Percentiles rank a stretch among this genome's conserved stretches.
phyloP scores from a whole-genome alignment of 202 grass and related monocot genomes.

The Panicum hallii region DNA sequence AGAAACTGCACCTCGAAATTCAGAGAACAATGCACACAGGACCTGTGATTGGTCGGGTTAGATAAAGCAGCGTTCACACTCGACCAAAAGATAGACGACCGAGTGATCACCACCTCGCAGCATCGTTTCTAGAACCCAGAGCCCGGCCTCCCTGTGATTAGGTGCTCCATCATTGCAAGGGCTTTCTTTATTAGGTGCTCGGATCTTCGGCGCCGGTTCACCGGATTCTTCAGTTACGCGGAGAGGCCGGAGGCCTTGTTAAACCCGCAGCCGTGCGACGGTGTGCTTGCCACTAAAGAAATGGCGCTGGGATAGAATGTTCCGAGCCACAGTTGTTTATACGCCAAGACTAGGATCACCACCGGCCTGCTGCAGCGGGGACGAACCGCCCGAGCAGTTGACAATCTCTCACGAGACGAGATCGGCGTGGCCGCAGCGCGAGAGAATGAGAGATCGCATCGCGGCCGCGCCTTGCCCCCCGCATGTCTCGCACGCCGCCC shows the following conservation, averaged over 20 bases:
- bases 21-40: background rate
- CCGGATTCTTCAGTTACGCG: slow-evolving; percentile 41
- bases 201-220: background rate
- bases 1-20: background rate
- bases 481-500: slow-evolving; percentile 36
- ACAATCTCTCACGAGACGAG: slow-evolving; percentile 44
- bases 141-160: background rate
- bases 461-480: too few relatives aligned
- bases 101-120: background rate
- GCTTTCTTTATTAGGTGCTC: slow-evolving; percentile 2
- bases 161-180: slow-evolving; percentile 12
- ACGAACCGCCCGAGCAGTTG: background rate
- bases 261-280: slow-evolving; percentile 13
- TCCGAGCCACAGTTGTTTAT: slow-evolving; percentile 45
- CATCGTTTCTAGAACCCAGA: background rate
- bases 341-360: slow-evolving; percentile 34
- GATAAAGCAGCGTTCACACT: slow-evolving; percentile 3
- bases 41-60: background rate
- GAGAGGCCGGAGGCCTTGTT: background rate
- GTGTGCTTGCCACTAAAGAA: slow-evolving; percentile 45
- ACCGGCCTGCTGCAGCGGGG: background rate
- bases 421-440: background rate
- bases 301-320: slow-evolving; percentile 31
- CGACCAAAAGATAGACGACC: background rate
- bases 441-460: background rate